Conservation (phyloP, 352 stramenopile genomes). For the Phytophthora rubi region DNA sequence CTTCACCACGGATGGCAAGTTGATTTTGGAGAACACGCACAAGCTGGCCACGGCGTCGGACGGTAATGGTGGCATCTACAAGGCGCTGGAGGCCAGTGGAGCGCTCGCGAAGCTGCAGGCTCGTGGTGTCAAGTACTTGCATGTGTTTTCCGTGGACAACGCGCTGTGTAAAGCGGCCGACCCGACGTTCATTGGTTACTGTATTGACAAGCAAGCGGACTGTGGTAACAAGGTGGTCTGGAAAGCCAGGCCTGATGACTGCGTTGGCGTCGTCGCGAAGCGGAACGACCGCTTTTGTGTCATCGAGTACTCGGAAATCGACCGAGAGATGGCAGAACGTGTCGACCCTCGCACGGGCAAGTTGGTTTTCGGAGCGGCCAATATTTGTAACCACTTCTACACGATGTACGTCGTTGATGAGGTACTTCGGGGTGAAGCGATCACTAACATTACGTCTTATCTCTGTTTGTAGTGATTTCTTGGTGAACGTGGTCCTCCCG, state of each 20-base stretch:
- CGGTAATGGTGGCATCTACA: conserved; percentile 97
- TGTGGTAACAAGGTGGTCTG: conserved; percentile 97
- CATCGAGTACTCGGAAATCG: conserved; percentile 98
- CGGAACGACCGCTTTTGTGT: conserved; percentile 87
- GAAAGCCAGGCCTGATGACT: conserved; percentile 93
- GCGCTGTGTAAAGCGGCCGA: conserved; percentile 95
- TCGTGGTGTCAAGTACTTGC: conserved; percentile 92
- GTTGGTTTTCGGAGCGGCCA: conserved; percentile 94
- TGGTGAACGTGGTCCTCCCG: conserved; percentile 89
- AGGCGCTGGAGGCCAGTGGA: conserved; percentile 89
- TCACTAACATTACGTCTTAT: conserved; percentile 5
- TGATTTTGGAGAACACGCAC: conserved; percentile 92
- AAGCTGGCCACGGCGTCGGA: conserved; percentile 94
- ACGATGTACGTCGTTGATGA: conserved; percentile 71
- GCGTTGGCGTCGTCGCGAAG: conserved; percentile 90
- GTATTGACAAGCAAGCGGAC: conserved; percentile 92
- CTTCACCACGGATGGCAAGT: conserved; percentile 93
- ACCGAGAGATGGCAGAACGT: conserved; percentile 66
- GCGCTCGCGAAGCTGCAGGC: conserved; percentile 88
- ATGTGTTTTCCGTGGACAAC: conserved; percentile 99
- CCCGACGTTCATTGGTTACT: conserved; percentile 97
- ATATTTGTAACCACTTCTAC: conserved; percentile 99
- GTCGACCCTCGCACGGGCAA: conserved; percentile 70
- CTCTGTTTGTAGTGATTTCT: conserved; percentile 52
- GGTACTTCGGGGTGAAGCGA: background rate